A percentile compares a stretch with the other conserved stretches of the same genome.
phyloP scores from a whole-genome alignment of 345 rosid genomes.

The Eucalyptus sp. region DNA sequence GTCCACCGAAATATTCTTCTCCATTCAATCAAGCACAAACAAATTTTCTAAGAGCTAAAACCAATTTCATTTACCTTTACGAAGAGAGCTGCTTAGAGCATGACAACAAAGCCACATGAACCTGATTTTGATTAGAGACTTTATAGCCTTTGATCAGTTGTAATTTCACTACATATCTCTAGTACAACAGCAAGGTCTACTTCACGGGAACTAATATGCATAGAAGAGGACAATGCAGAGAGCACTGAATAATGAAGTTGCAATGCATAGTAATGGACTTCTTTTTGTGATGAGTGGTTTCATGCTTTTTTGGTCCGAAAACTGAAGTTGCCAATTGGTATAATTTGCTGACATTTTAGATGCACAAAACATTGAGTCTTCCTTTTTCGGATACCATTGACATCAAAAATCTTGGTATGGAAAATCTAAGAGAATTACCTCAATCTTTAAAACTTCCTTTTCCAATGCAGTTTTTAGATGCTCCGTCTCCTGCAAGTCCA shows the following conservation, averaged over 20 bases:
- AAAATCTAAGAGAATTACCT: slow-evolving; percentile 31
- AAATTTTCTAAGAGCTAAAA: neutral
- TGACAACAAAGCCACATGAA: neutral
- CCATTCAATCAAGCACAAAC: neutral
- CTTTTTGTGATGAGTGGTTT: neutral
- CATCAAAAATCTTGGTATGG: neutral
- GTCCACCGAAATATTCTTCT: neutral
- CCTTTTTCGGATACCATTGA: neutral
- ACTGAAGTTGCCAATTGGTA: neutral
- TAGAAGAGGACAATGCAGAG: neutral
- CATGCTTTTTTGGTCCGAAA: neutral
- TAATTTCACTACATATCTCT: neutral
- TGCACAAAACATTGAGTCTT: neutral
- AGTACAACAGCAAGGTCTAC: neutral
- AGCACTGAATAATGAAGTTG: neutral
- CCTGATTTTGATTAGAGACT: neutral
- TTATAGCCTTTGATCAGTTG: neutral
- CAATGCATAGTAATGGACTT: neutral
- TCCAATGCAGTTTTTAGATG: slow-evolving; percentile 61
- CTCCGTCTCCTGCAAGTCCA: slow-evolving; percentile 51
- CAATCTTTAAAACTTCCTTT: slow-evolving; percentile 58
- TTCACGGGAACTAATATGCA: neutral
- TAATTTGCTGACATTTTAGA: neutral
- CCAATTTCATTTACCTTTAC: neutral
- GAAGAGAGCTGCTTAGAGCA: neutral